Conservation (phyloP, 192 early-diverging fungal genomes). For the Diversispora epigaea region DNA sequence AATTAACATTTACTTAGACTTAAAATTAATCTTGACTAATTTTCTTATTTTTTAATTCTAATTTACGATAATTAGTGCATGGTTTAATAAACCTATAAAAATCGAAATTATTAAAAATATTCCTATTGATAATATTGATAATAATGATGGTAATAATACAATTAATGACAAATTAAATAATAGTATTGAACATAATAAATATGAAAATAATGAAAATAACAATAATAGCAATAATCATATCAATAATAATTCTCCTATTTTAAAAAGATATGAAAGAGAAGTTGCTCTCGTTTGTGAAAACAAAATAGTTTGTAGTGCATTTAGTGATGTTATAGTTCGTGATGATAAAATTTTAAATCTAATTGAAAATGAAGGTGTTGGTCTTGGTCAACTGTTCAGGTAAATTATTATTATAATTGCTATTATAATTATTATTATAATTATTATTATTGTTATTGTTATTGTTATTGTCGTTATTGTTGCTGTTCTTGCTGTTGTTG, state of each 20-base stretch:
- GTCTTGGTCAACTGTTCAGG: slow-evolving; percentile 49
- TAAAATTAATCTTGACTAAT: not conserved
- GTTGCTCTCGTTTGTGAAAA: slow-evolving; percentile 43
- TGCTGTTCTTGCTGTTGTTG: too few relatives aligned
- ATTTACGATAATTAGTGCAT: slow-evolving; percentile 36
- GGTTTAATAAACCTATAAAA: slow-evolving; percentile 42
- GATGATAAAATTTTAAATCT: slow-evolving; percentile 39
- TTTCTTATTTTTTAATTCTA: not conserved
- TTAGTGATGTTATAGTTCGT: slow-evolving; percentile 40
- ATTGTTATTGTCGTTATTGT: too few relatives aligned
- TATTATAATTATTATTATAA: not conserved
- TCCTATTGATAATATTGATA: slow-evolving; percentile 27
- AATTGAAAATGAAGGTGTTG: slow-evolving; percentile 43
- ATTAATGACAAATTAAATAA: not conserved
- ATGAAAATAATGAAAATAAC: not conserved
- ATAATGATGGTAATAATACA: not conserved
- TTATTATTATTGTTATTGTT: not conserved
- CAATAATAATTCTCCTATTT: slow-evolving; percentile 15
- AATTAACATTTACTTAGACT: not conserved
- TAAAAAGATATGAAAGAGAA: slow-evolving; percentile 43
- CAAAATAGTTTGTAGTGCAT: slow-evolving; percentile 47
- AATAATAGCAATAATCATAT: not conserved
- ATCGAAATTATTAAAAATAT: slow-evolving; percentile 41
- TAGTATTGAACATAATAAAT: not conserved
- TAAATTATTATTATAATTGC: not conserved